Percentiles rank a stretch among this genome's conserved stretches.
phyloP scores from a whole-genome alignment of 352 stramenopile species.

The Pythium rhizo-oryzae region DNA sequence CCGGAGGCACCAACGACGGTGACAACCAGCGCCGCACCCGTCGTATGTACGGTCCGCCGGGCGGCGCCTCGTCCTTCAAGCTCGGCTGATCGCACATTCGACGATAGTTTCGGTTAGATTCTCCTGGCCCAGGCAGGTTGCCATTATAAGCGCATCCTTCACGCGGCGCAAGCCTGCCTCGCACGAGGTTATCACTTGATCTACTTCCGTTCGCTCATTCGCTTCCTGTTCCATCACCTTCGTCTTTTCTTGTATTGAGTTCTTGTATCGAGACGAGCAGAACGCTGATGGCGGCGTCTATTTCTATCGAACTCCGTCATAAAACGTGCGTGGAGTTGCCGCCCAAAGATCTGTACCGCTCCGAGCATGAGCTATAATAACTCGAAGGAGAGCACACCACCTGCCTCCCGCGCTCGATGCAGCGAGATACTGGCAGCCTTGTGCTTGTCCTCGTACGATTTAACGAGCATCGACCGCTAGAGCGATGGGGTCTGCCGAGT shows the following conservation, averaged over 20 bases:
- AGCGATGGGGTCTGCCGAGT: constrained; percentile 48
- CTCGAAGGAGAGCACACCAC: neutral
- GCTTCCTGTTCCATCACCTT: neutral
- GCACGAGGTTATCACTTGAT: neutral
- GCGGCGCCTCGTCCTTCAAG: constrained; percentile 79
- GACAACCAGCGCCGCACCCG: constrained; percentile 69
- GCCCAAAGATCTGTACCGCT: too few relatives aligned
- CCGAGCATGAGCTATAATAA: neutral
- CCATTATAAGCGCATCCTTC: too few relatives aligned
- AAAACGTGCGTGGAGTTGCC: too few relatives aligned
- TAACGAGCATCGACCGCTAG: neutral
- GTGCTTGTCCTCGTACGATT: neutral
- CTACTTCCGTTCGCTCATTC: neutral
- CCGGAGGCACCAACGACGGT: constrained; percentile 35
- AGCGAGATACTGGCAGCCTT: too few relatives aligned
- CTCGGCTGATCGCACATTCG: constrained; percentile 45
- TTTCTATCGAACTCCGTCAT: neutral
- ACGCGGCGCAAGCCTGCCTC: too few relatives aligned
- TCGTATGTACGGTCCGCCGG: constrained; percentile 87
- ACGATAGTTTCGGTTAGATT: neutral
- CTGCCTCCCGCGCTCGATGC: too few relatives aligned
- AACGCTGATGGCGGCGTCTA: neutral
- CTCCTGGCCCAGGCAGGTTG: too few relatives aligned
- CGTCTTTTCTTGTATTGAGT: too few relatives aligned
- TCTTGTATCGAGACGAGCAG: neutral